These are phyloP conservation scores for Aspergillus arachidicola DNA, from an alignment of 2,329 filamentous ascomycete species.

Conservation along the genomic window DNA sequence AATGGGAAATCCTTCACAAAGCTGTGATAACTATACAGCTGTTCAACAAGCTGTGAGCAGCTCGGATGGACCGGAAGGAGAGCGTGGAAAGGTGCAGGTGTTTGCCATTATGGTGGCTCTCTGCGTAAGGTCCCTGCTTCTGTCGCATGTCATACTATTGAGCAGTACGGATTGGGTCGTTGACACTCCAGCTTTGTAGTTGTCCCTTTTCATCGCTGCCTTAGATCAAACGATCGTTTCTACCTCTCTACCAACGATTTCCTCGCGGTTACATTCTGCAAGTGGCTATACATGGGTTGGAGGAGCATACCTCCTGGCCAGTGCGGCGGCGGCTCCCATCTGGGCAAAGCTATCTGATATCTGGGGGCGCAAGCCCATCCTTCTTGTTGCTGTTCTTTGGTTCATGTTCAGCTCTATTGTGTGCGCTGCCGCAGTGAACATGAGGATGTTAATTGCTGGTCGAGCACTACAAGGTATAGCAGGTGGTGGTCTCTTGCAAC, in stretches of 20 bases:
- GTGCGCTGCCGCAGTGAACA: constrained; percentile 48
- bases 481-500: constrained; percentile 53
- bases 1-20: neutral
- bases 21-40: neutral
- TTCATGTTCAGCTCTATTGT: constrained; percentile 55
- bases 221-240: constrained; percentile 58
- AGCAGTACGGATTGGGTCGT: neutral
- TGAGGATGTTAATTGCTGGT: constrained; percentile 56
- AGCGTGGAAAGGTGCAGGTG: neutral
- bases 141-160: neutral
- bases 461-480: constrained; percentile 57
- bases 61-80: neutral
- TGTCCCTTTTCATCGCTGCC: constrained; percentile 21
- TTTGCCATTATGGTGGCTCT: neutral
- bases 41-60: neutral
- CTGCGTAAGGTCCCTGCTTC: neutral
- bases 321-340: constrained; percentile 65
- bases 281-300: constrained; percentile 78
- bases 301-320: constrained; percentile 70
- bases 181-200: neutral
- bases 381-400: constrained; percentile 49
- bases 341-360: constrained; percentile 67
- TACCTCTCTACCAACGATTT: constrained; percentile 62
- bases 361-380: constrained; percentile 58
- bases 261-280: constrained; percentile 63